Conservation (phyloP, 2,329 filamentous ascomycete genomes). For the Blastomyces percursus region DNA sequence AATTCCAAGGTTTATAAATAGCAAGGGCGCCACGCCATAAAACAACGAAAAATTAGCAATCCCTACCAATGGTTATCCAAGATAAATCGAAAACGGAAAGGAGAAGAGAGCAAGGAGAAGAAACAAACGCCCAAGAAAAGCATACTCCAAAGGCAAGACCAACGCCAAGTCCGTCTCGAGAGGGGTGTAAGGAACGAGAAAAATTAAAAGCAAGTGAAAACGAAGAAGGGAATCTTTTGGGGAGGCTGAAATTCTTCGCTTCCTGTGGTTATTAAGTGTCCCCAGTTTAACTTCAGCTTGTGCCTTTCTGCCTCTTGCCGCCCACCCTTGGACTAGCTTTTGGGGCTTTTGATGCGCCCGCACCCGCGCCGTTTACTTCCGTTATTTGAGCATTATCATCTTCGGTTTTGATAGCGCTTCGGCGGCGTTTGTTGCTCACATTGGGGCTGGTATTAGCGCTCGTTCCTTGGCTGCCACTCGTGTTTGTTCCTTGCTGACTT, state of each 20-base stretch:
- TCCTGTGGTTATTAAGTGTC: background rate
- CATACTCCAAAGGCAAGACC: background rate
- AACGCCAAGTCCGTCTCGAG: constrained; percentile 6
- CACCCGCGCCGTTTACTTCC: constrained; percentile 40
- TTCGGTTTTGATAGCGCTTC: constrained; percentile 51
- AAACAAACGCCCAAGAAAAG: background rate
- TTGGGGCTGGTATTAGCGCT: constrained; percentile 55
- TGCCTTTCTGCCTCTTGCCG: constrained; percentile 39
- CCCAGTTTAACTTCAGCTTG: constrained; percentile 7
- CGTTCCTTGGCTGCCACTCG: constrained; percentile 39
- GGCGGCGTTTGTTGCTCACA: constrained; percentile 47
- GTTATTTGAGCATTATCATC: constrained; percentile 37
- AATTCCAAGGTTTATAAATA: constrained; percentile 4
- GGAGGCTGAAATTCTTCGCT: background rate
- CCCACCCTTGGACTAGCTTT: constrained; percentile 38
- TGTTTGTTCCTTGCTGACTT: constrained; percentile 45
- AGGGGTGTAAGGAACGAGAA: background rate
- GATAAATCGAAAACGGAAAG: background rate
- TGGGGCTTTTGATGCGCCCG: constrained; percentile 29
- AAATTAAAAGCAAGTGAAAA: background rate
- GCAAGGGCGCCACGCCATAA: constrained; percentile 2
- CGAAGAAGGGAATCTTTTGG: constrained; percentile 2
- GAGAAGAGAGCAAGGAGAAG: background rate
- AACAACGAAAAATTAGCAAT: constrained; percentile 10
- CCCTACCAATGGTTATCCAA: background rate